Conservation (phyloP, 2,329 filamentous ascomycete genomes). For the Elsinoe perseae region DNA sequence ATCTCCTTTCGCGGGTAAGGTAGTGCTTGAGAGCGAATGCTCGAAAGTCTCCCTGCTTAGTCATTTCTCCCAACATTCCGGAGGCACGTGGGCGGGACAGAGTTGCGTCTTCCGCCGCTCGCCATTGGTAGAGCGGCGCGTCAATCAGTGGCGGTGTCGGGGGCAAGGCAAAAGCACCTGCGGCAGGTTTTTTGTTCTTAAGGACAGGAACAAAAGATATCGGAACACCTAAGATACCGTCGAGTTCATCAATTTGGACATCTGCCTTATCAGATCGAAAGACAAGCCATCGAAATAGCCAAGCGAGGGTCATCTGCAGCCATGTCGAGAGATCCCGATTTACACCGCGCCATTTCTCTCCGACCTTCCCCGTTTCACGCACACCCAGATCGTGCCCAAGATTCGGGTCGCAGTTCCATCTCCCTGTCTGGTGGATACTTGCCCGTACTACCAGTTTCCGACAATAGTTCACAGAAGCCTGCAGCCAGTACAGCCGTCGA, state of each 20-base stretch:
- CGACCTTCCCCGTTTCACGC: slow-evolving; percentile 39
- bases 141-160: neutral
- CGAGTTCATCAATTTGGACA: neutral
- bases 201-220: neutral
- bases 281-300: neutral
- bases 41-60: neutral
- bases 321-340: slow-evolving; percentile 38
- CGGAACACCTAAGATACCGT: neutral
- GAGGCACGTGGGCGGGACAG: neutral
- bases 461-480: slow-evolving; percentile 23
- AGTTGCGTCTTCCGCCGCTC: neutral
- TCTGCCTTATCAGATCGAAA: neutral
- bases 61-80: neutral
- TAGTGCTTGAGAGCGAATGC: too few relatives aligned
- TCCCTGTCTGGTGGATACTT: slow-evolving; percentile 20
- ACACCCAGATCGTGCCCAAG: slow-evolving; percentile 26
- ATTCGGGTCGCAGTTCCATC: slow-evolving; percentile 18
- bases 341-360: slow-evolving; percentile 43
- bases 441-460: slow-evolving; percentile 25
- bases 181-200: neutral
- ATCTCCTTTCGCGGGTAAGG: too few relatives aligned
- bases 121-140: neutral
- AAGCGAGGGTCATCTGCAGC: slow-evolving; percentile 9
- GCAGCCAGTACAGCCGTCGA: slow-evolving; percentile 37
- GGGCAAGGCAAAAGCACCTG: neutral